These are phyloP conservation scores for Pouteria campechiana DNA, from an alignment of 179 eudicot species.

Conservation along the genomic window DNA sequence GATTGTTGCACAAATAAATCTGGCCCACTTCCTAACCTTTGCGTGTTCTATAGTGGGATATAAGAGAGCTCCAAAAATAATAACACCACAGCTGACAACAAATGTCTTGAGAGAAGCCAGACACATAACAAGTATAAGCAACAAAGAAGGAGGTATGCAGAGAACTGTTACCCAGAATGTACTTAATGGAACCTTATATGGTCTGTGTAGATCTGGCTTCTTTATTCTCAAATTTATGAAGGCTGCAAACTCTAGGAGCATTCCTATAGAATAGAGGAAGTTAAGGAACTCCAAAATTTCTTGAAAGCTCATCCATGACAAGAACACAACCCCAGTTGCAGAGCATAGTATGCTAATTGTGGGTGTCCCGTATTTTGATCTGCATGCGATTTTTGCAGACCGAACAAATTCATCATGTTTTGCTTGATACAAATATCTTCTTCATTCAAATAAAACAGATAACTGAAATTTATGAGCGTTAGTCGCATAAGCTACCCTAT, in stretches of 20 bases:
- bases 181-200: conserved; percentile 53
- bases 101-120: conserved; percentile 45
- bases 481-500: no score
- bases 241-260: conserved; percentile 78
- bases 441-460: no score
- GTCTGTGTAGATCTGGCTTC: conserved; percentile 59
- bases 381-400: no score
- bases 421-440: no score
- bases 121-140: conserved; percentile 66
- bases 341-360: conserved; percentile 70
- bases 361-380: conserved; percentile 73
- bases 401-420: no score
- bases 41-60: conserved; percentile 29
- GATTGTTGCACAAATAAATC: conserved; percentile 5
- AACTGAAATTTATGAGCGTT: no score
- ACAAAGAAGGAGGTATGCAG: conserved; percentile 52
- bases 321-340: conserved; percentile 61
- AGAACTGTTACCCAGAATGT: conserved; percentile 44
- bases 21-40: conserved; percentile 21
- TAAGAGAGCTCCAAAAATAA: conserved; percentile 32
- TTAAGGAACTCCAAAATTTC: conserved; percentile 72
- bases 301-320: conserved; percentile 82
- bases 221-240: conserved; percentile 46
- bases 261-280: conserved; percentile 62
- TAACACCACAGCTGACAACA: conserved; percentile 31